Conservation (phyloP, 306 rosid genomes). For the Gastrolobium villosum region DNA sequence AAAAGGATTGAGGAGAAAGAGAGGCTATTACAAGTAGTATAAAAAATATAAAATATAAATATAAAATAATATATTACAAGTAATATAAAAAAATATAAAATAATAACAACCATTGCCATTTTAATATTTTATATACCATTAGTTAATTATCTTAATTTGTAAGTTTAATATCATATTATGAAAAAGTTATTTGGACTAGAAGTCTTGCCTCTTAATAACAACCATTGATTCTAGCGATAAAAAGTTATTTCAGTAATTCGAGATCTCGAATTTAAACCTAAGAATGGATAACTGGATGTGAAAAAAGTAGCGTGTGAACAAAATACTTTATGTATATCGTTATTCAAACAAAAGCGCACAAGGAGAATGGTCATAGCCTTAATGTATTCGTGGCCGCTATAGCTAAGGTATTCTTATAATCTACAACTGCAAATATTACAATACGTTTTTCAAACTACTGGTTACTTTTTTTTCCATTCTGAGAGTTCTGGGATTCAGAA, state of each 20-base stretch:
- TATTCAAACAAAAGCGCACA: conserved; percentile 28
- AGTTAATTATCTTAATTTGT: not conserved
- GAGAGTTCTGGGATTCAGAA: not conserved
- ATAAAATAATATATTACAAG: too few species aligned
- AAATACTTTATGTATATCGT: not conserved
- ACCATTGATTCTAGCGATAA: too few species aligned
- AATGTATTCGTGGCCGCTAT: not conserved
- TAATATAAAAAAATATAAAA: too few species aligned
- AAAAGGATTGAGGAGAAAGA: too few species aligned
- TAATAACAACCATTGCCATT: too few species aligned
- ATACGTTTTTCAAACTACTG: not conserved
- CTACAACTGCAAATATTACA: not conserved
- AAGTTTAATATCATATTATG: not conserved
- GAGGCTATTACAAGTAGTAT: too few species aligned
- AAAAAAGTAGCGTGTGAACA: not conserved
- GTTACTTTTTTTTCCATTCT: not conserved
- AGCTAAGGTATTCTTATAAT: not conserved
- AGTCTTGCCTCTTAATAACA: not conserved
- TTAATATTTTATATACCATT: not conserved
- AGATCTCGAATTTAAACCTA: too few species aligned
- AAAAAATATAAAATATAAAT: too few species aligned
- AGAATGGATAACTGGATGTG: too few species aligned
- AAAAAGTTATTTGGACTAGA: too few species aligned
- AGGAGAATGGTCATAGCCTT: not conserved
- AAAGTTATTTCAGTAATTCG: too few species aligned